Conservation (phyloP, 192 early-diverging fungal species). For the Gigaspora rosea region DNA sequence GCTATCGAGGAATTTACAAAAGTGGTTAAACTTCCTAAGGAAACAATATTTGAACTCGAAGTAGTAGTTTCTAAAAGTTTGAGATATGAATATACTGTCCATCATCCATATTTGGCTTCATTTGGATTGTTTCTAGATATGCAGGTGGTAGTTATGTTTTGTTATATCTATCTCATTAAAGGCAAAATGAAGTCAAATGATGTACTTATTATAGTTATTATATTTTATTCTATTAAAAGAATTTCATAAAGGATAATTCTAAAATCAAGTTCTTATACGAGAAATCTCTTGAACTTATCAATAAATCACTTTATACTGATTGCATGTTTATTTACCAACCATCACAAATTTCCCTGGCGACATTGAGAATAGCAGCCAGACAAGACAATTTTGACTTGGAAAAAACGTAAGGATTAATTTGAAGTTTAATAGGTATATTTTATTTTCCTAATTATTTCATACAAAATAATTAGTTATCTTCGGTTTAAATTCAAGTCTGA, state of each 20-base stretch:
- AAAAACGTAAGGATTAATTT: constrained; percentile 24
- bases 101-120: constrained; percentile 70
- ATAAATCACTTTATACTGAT: constrained; percentile 68
- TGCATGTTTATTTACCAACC: constrained; percentile 76
- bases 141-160: constrained; percentile 44
- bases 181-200: not conserved
- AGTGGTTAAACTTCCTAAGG: constrained; percentile 35
- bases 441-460: not conserved
- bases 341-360: constrained; percentile 73
- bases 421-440: constrained; percentile 2
- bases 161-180: not conserved
- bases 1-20: constrained; percentile 72
- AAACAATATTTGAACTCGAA: constrained; percentile 40
- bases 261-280: constrained; percentile 56
- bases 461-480: constrained; percentile 48
- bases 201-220: not conserved
- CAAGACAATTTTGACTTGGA: constrained; percentile 59
- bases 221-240: constrained; percentile 39
- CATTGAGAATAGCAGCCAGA: constrained; percentile 60
- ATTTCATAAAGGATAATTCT: constrained; percentile 43
- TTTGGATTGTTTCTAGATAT: constrained; percentile 77
- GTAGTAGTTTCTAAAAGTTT: constrained; percentile 71
- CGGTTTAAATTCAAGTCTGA: constrained; percentile 30
- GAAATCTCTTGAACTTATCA: constrained; percentile 53
- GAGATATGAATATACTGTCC: constrained; percentile 72